Evolutionary conservation across 2,329 filamentous ascomycete genomes (phyloP), one percentile per base, ranked within the genome.

Genomic region (Lachnellula arida): DNA sequence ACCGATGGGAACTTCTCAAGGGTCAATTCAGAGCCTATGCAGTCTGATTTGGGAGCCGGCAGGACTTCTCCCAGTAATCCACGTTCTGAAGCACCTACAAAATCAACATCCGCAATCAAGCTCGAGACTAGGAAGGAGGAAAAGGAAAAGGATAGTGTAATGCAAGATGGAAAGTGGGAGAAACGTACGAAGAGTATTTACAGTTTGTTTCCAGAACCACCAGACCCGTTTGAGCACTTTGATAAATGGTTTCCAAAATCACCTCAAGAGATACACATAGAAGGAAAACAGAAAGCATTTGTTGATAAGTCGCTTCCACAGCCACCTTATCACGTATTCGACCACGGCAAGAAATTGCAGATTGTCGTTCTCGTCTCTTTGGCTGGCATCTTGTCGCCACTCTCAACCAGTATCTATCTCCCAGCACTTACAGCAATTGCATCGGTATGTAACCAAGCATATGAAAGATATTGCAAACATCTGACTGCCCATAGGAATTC

Each of bases 361-460:
- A 74, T 80, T 40, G 73, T 80, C 28, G 68, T 74, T 63, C 75
- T 77, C 43, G 58, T 60, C n/a, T 53, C 59, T 6, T 32, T 58
- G 25, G 56, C 57, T 14, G 61, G 51, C 7, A 54, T 64, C 40
- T 47, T 63, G 12, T 61, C 59, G 8, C 62, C 62, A n/a, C 34
- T 63, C 19, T 61, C 60, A 12, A 54, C 49, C 5, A 61, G 54
- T 12, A 64, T 64, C 8, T 64, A 64, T 48, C 62, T 61, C 32
- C 61, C 62, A 35, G 51, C 55, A n/a, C 22, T 57, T 15, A 46
- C 51, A 28, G 55, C 55, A 32, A 57, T 57, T 35, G 32, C 51
- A 37, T 48, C 46, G 9, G 55, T 57, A 54, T 4, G 48, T 44
- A 35, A 32, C 4, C 1, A 28, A 43, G 12, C 15, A 15, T 4